A percentile compares a stretch with the other conserved stretches of the same genome.
Evolutionary conservation across 768 basidiomycete genomes (phyloP).

Genomic region (Tulasnella sp.): DNA sequence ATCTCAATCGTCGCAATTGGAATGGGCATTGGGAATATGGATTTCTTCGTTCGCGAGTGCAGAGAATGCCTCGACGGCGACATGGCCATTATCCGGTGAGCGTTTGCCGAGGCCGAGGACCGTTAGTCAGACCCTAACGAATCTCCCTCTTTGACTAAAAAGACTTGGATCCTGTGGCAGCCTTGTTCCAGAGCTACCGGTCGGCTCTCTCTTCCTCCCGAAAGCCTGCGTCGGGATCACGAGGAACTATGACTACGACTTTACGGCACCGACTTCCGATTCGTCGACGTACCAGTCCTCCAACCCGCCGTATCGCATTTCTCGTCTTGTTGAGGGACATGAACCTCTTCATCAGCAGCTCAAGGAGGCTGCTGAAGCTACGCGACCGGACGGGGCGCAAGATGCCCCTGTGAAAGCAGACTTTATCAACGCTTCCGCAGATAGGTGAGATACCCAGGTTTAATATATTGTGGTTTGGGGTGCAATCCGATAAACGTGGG

Average conservation of each 20-base stretch:
- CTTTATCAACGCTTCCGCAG: constrained; percentile 71
- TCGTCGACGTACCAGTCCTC: not conserved
- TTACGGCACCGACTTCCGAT: constrained; percentile 38
- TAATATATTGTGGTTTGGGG: not conserved
- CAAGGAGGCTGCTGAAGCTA: not conserved
- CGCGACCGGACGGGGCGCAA: constrained; percentile 39
- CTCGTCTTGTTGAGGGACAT: constrained; percentile 49
- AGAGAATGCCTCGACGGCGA: constrained; percentile 67
- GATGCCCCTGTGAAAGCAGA: constrained; percentile 41
- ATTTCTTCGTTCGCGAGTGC: constrained; percentile 79
- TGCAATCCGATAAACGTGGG: too few relatives aligned
- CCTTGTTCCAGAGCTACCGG: constrained; percentile 55
- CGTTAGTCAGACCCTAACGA: not conserved
- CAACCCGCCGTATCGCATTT: constrained; percentile 58
- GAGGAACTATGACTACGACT: constrained; percentile 76
- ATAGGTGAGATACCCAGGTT: constrained; percentile 50
- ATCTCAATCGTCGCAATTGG: constrained; percentile 75
- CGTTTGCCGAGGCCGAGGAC: not conserved
- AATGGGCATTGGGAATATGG: constrained; percentile 78
- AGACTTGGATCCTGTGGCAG: constrained; percentile 82
- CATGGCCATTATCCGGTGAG: constrained; percentile 50
- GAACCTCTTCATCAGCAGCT: constrained; percentile 8
- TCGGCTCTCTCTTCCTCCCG: constrained; percentile 74
- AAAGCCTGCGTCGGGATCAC: constrained; percentile 61
- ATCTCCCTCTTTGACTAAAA: not conserved